Evolutionary conservation across 352 stramenopile genomes (phyloP), one percentile per base, ranked within the genome.

Genomic region (Pythium grandisporangium): DNA sequence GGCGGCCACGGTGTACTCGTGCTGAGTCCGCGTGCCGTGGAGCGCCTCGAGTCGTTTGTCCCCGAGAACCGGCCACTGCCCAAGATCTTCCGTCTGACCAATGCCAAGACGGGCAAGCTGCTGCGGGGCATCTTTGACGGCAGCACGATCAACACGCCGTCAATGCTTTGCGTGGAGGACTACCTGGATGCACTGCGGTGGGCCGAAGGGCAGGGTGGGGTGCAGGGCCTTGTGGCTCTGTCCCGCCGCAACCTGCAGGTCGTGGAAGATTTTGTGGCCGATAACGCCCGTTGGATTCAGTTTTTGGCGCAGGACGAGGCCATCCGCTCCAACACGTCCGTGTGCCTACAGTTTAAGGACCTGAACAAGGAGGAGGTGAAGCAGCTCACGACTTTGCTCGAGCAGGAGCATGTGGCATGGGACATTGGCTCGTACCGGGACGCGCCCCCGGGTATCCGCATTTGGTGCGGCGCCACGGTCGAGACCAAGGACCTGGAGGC

Each of bases 401-500:
- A 99, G 61, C 81, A 77, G 24, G 93, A 99, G 63, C 66, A 93
- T 42, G 92, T 99, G 11, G 96, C 96, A 16, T 95, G 92, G 48
- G 96, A 99, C 63, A 98, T 99, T 61, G 95, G 95, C 63, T 96
- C 93, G 50, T 99, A 99, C 80, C 78, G 96, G 36, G 96, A 99
- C 63, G 96, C 96, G 12, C 96, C 96, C 27, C 88, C 96, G 10
- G 96, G 95, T 14, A 95, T 99, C 51, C 81, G 96, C 43, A 98
- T 99, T 71, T 99, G 96, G 96, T 98, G 96, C 65, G 96, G 96
- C 45, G 95, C 95, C n/a, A 99, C 96, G 5, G 96, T 99, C 34
- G 96, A 99, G 70, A 97, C 89, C 35, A 85, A 92, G 48, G 96
- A 99, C 70, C 53, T 99, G 8, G 91, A 99, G 60, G 90, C 91